phyloP scores from a whole-genome alignment of 2,329 filamentous ascomycete genomes.

The Rhinocladiella mackenziei region DNA sequence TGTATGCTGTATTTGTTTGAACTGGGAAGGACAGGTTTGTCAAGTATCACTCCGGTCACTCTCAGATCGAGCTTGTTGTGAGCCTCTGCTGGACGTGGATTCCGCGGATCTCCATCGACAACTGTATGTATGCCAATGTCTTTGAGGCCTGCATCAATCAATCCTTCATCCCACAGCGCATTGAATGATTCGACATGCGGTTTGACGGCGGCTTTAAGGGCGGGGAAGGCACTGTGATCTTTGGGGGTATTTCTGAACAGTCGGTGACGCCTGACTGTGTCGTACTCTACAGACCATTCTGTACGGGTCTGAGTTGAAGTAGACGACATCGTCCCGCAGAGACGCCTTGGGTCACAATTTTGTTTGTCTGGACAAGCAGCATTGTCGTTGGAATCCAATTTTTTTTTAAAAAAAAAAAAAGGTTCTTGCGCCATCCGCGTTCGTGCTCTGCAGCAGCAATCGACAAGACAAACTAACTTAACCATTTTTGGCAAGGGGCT shows the following conservation, averaged over 20 bases:
- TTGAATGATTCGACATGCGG: constrained; percentile 97
- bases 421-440: too few species aligned
- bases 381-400: too few species aligned
- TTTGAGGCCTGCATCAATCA: constrained; percentile 69
- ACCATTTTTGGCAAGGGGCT: too few species aligned
- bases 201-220: constrained; percentile 76
- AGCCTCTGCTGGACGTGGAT: constrained; percentile 34
- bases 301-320: constrained; percentile 39
- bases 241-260: constrained; percentile 85
- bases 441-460: too few species aligned
- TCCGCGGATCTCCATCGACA: constrained; percentile 65
- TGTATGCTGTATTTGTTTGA: constrained; percentile 76
- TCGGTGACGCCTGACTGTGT: constrained; percentile 78
- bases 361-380: too few species aligned
- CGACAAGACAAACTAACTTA: too few species aligned
- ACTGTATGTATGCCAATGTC: constrained; percentile 90
- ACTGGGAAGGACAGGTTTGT: constrained; percentile 73
- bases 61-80: constrained; percentile 71
- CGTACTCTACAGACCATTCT: constrained; percentile 78
- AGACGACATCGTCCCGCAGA: constrained; percentile 11
- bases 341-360: too few species aligned
- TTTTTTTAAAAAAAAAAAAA: too few species aligned
- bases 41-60: constrained; percentile 75
- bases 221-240: constrained; percentile 82
- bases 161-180: constrained; percentile 72